Conservation (phyloP, 805 yeast species). For the Schizosaccharomyces osmophilus region DNA sequence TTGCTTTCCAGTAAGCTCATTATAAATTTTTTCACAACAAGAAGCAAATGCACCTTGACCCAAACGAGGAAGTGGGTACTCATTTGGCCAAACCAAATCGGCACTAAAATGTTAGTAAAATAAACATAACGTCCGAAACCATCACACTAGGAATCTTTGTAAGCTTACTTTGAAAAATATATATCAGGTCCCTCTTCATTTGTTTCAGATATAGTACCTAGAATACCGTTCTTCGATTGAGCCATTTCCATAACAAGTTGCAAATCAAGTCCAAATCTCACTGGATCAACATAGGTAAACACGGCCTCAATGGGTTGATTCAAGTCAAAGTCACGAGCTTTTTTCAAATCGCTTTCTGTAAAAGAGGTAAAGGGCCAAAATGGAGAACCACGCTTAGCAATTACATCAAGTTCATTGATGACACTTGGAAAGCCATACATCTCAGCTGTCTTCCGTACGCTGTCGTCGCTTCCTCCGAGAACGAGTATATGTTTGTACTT, state of each 20-base stretch:
- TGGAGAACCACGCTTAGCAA: slow-evolving; percentile 25
- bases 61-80: slow-evolving; percentile 55
- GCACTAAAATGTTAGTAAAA: slow-evolving; percentile 53
- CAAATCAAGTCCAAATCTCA: slow-evolving; percentile 85
- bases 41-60: slow-evolving; percentile 92
- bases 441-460: slow-evolving; percentile 48
- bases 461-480: slow-evolving; percentile 58
- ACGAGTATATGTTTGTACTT: slow-evolving; percentile 40
- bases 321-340: slow-evolving; percentile 23
- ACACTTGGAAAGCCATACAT: slow-evolving; percentile 51
- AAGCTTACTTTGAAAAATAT: slow-evolving; percentile 1
- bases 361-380: slow-evolving; percentile 47
- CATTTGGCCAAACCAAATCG: slow-evolving; percentile 83
- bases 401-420: slow-evolving; percentile 45
- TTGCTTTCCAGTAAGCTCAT: slow-evolving; percentile 65
- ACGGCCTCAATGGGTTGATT: slow-evolving; percentile 55
- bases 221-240: slow-evolving; percentile 49
- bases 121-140: slow-evolving; percentile 38
- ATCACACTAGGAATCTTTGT: slow-evolving; percentile 20
- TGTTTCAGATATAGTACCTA: slow-evolving; percentile 53
- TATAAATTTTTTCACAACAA: slow-evolving; percentile 60
- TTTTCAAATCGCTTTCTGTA: slow-evolving; percentile 17
- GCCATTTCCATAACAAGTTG: slow-evolving; percentile 67
- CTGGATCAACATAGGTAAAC: slow-evolving; percentile 70
- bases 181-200: slow-evolving; percentile 1